Evolutionary conservation across 805 yeast species (phyloP).

Genomic region (Candida xiaguanensis): DNA sequence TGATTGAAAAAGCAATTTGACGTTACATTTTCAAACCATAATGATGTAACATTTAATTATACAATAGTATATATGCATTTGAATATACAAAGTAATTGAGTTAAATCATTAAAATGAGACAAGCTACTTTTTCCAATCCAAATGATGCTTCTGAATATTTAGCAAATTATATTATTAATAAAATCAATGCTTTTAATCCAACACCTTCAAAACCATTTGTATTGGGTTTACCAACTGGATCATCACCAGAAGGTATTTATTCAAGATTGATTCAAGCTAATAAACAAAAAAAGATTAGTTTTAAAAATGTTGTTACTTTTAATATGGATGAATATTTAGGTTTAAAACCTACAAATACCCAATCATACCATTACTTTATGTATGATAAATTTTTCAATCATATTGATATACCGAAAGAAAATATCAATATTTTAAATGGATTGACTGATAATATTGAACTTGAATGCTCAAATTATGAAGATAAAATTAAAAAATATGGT

Average conservation of each 20-base stretch:
- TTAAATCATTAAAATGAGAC: constrained; percentile 24
- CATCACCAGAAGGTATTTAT: constrained; percentile 57
- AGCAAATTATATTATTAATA: constrained; percentile 43
- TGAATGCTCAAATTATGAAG: constrained; percentile 50
- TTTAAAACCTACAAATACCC: constrained; percentile 42
- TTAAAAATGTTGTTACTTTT: constrained; percentile 53
- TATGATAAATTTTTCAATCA: constrained; percentile 52
- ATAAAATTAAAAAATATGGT: constrained; percentile 44
- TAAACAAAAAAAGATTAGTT: constrained; percentile 39
- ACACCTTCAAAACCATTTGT: constrained; percentile 46
- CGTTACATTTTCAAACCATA: not conserved
- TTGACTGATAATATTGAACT: constrained; percentile 39
- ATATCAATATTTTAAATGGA: constrained; percentile 56
- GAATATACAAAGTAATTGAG: not conserved
- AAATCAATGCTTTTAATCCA: constrained; percentile 44
- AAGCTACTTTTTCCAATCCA: constrained; percentile 32
- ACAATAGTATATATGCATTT: not conserved
- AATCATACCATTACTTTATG: constrained; percentile 59
- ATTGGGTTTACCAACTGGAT: constrained; percentile 59
- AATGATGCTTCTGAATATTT: constrained; percentile 42
- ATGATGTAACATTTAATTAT: not conserved
- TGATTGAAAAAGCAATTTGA: not conserved
- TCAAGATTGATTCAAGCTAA: constrained; percentile 42
- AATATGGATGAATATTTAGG: constrained; percentile 62
- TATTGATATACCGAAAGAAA: constrained; percentile 47